These are phyloP conservation scores for Fonsecaea monophora DNA, from an alignment of 2,329 filamentous ascomycete genomes.

Conservation along the genomic window DNA sequence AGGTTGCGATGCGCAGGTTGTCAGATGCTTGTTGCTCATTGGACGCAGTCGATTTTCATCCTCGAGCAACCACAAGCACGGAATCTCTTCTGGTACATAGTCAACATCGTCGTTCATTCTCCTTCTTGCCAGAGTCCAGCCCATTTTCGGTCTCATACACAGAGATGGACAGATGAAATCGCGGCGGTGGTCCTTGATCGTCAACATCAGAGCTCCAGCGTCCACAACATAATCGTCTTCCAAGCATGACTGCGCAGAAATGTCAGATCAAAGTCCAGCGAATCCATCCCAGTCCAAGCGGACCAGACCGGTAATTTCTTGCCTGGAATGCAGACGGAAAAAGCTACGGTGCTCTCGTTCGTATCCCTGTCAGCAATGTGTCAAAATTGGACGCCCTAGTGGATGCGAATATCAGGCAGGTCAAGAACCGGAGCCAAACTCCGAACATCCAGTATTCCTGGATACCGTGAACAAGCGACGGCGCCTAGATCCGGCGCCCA, in stretches of 20 bases:
- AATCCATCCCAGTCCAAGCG: slow-evolving; percentile 22
- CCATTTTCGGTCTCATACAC: background rate
- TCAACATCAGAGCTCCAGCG: background rate
- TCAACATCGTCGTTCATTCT: background rate
- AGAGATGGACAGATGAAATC: background rate
- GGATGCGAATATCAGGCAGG: slow-evolving; percentile 36
- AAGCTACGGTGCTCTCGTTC: slow-evolving; percentile 64
- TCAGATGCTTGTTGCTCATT: background rate
- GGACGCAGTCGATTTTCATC: background rate
- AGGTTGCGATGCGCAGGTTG: background rate
- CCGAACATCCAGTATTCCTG: slow-evolving; percentile 4
- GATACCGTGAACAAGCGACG: slow-evolving; percentile 24
- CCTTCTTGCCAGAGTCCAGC: background rate
- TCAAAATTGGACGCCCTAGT: slow-evolving; percentile 42
- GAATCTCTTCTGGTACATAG: background rate
- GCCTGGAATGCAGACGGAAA: slow-evolving; percentile 54
- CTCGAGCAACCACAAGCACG: background rate
- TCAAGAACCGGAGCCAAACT: slow-evolving; percentile 33
- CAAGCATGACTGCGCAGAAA: slow-evolving; percentile 14
- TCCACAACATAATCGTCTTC: background rate
- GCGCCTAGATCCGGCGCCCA: slow-evolving; percentile 8
- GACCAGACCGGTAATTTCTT: slow-evolving; percentile 44
- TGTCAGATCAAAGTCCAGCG: slow-evolving; percentile 14
- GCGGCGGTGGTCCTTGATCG: background rate
- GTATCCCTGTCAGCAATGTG: slow-evolving; percentile 60